Base-by-base conservation (phyloP, 1,139 yeast genomes). In the Candida mesenterica region DNA sequence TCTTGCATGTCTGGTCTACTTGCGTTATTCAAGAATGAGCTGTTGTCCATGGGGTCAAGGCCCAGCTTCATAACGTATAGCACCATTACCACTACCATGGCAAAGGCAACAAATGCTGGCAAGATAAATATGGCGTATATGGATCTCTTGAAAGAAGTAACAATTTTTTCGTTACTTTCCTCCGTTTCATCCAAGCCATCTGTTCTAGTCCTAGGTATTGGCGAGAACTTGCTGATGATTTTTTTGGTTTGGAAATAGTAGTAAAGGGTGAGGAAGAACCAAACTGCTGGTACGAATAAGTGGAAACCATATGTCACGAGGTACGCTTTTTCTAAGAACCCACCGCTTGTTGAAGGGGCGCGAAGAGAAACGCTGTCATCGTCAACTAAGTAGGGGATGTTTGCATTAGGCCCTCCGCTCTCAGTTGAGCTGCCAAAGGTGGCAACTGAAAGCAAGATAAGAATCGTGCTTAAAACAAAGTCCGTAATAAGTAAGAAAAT, bases 191-290 rank as follows among this genome's bases (percentile, higher is more conserved):
- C 45, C 8, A n/a, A 24, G 12, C 26, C 26, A 24, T 24, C 26
- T 7, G 12, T n/a, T 34, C 36, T 4, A n/a, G 12, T n/a, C 33
- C 49, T 32, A 10, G 52, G 34, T 9, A 58, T 52, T 2, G 64
- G 62, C 2, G 71, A 68, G 44, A 62, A 65, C 19, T 55, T 52
- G 14, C 50, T 48, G 22, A 66, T 55, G 10, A 54, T 39, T 34
- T 55, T 59, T 34, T 53, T 55, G 10, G 72, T 66, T 35, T 52
- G 50, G 43, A 50, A 52, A 37, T 60, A 64, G 36, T 52, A 53
- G 13, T 44, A 36, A 2, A 60, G 22, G 1, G 59, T 42, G 2
- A 45, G 33, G 7, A 44, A 32, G 24, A 45, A 41, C 56, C 58
- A 54, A 8, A 44, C 42, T 5, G 34, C 6, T 10, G 28, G 28